Conservation (phyloP, 2,329 filamentous ascomycete species). For the Colletotrichum brevisporum region DNA sequence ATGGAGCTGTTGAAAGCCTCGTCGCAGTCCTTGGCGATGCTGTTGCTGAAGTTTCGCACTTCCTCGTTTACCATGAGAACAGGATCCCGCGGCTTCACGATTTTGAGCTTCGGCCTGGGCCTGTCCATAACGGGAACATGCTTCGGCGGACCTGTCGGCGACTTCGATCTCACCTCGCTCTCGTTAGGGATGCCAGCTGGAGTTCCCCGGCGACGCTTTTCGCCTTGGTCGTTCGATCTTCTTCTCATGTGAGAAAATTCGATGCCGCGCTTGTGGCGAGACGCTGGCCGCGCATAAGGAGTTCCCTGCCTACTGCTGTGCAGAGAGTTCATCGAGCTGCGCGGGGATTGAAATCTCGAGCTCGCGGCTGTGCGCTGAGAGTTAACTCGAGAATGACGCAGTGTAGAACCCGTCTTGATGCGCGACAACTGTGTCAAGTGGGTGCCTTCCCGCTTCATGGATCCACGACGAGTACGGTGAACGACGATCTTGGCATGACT, state of each 20-base stretch:
- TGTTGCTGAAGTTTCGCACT: slow-evolving; percentile 84
- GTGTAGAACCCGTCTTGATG: slow-evolving; percentile 52
- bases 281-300: slow-evolving; percentile 57
- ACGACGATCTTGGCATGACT: slow-evolving; percentile 79
- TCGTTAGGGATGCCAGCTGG: slow-evolving; percentile 1
- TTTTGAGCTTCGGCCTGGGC: slow-evolving; percentile 44
- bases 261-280: slow-evolving; percentile 66
- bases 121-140: slow-evolving; percentile 37
- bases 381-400: slow-evolving; percentile 44
- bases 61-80: slow-evolving; percentile 75
- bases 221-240: slow-evolving; percentile 43
- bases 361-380: slow-evolving; percentile 51
- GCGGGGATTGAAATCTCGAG: slow-evolving; percentile 50
- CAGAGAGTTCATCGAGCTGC: slow-evolving; percentile 64
- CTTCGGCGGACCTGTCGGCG: slow-evolving; percentile 23
- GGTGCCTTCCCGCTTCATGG: slow-evolving; percentile 48
- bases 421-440: slow-evolving; percentile 51
- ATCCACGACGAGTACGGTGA: slow-evolving; percentile 61
- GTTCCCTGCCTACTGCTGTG: slow-evolving; percentile 61
- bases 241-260: slow-evolving; percentile 67
- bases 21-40: slow-evolving; percentile 87
- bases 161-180: slow-evolving; percentile 10
- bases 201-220: slow-evolving; percentile 30
- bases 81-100: slow-evolving; percentile 40
- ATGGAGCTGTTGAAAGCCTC: slow-evolving; percentile 86